phyloP scores from a whole-genome alignment of 192 early-diverging fungal genomes.

The Mortierella claussenii region DNA sequence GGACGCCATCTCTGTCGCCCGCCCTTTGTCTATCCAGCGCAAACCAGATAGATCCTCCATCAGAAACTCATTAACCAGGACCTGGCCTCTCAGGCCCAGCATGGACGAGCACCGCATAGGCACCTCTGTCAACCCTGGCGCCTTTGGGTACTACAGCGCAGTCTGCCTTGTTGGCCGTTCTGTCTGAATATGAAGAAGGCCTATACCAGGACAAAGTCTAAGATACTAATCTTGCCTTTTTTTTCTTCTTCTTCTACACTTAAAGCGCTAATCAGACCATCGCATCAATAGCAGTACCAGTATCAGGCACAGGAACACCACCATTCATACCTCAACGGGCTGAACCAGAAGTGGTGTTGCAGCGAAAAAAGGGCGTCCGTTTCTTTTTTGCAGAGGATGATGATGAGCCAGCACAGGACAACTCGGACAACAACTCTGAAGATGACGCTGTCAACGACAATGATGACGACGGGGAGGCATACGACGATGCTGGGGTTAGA shows the following conservation, averaged over 20 bases:
- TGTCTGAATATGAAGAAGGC: too few relatives aligned
- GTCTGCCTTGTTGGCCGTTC: too few relatives aligned
- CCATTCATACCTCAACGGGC: background rate
- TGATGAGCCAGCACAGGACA: slow-evolving; percentile 6
- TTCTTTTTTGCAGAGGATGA: slow-evolving; percentile 21
- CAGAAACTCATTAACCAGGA: slow-evolving; percentile 35
- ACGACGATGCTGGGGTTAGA: slow-evolving; percentile 8
- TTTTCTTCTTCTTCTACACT: background rate
- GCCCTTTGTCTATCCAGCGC: slow-evolving; percentile 20
- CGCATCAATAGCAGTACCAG: slow-evolving; percentile 1
- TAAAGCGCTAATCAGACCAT: background rate
- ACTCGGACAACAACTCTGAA: slow-evolving; percentile 5
- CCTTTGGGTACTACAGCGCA: slow-evolving; percentile 10
- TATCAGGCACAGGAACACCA: background rate
- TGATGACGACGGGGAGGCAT: background rate
- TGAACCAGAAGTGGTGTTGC: slow-evolving; percentile 2
- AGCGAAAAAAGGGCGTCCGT: slow-evolving; percentile 35
- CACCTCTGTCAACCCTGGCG: background rate
- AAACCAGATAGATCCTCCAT: slow-evolving; percentile 4
- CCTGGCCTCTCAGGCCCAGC: slow-evolving; percentile 33
- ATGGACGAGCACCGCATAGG: slow-evolving; percentile 27
- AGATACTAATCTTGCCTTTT: background rate
- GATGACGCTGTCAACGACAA: slow-evolving; percentile 13
- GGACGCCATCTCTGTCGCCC: slow-evolving; percentile 36
- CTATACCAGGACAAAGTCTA: too few relatives aligned